A percentile compares a stretch with the other conserved stretches of the same genome.
Evolutionary conservation across 2,329 filamentous ascomycete species (phyloP).

Genomic region (Xylariaceae sp.): DNA sequence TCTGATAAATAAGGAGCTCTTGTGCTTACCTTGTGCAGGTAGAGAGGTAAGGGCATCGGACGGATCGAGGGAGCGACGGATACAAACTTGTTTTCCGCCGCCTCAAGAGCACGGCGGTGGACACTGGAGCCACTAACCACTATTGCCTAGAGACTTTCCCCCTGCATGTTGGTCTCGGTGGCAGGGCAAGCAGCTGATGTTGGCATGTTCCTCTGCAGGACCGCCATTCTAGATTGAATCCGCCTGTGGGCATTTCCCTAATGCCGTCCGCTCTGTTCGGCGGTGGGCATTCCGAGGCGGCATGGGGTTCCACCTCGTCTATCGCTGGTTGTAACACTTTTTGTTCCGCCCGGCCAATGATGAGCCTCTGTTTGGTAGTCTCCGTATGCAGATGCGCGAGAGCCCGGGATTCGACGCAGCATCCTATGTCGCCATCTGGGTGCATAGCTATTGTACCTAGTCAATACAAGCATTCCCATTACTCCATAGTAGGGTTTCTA

Average conservation of each 20-base stretch:
- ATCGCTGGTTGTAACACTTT: constrained; percentile 6
- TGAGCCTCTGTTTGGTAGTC: not conserved
- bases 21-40: not conserved
- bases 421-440: constrained; percentile 12
- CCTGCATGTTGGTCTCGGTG: too few relatives aligned
- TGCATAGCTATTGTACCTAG: too few relatives aligned
- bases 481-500: constrained; percentile 16
- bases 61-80: constrained; percentile 1
- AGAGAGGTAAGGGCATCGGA: too few relatives aligned
- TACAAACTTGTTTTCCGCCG: not conserved
- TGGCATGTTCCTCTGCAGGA: not conserved
- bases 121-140: too few relatives aligned
- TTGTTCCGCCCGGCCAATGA: constrained; percentile 9
- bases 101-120: too few relatives aligned
- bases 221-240: constrained; percentile 9
- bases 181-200: too few relatives aligned
- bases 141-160: too few relatives aligned
- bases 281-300: constrained; percentile 24
- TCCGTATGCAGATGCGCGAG: constrained; percentile 7
- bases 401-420: constrained; percentile 11
- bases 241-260: constrained; percentile 10
- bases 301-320: not conserved
- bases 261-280: constrained; percentile 23
- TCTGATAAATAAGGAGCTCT: not conserved
- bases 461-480: constrained; percentile 13